Evolutionary conservation across 2,329 filamentous ascomycete species (phyloP), one percentile per base, ranked within the genome.

Genomic region (Fusarium sp.): DNA sequence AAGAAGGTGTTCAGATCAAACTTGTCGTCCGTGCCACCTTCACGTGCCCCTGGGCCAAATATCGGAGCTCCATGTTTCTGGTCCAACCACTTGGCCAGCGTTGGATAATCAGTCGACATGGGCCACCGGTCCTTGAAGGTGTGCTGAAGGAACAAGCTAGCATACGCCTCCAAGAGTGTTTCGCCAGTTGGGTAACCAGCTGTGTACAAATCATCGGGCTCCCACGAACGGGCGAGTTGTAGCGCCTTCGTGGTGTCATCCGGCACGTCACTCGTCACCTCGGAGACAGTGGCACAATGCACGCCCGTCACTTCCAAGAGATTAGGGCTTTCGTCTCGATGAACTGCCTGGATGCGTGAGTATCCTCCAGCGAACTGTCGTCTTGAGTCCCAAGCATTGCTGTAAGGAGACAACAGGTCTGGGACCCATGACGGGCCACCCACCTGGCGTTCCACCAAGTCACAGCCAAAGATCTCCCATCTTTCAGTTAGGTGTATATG

Each of bases 381-480:
- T 35, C 36, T 29, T 11, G 20, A 64, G 51, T 17, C n/a, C 36
- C 29, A 38, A 36, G 10, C 36, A 36, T 36, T 17, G 10, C 51
- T 51, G 11, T 60, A 33, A 36, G 35, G 35, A 36, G 35, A 36
- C 35, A 36, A 36, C 35, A 36, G 16, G 16, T 36, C 35, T 12
- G 64, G 56, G 24, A 66, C 57, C 64, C 64, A 66, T 10, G 57
- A 60, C 7, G 64, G 57, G 9, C 35, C 46, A 14, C 29, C 16
- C 14, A 62, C 40, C 14, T 24, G 42, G 16, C 57, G 27, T 16
- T 22, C 10, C 2, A 55, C 36, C 11, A 42, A 33, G 27, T 31
- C 46, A 46, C 57, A 46, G 27, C 64, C 64, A 44, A 44, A 62
- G 17, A 66, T 29, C 6, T 66, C 64, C 64, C 64, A 66, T 44